These are phyloP conservation scores for Suillus occidentalis DNA, from an alignment of 768 basidiomycete genomes.

Conservation along the genomic window DNA sequence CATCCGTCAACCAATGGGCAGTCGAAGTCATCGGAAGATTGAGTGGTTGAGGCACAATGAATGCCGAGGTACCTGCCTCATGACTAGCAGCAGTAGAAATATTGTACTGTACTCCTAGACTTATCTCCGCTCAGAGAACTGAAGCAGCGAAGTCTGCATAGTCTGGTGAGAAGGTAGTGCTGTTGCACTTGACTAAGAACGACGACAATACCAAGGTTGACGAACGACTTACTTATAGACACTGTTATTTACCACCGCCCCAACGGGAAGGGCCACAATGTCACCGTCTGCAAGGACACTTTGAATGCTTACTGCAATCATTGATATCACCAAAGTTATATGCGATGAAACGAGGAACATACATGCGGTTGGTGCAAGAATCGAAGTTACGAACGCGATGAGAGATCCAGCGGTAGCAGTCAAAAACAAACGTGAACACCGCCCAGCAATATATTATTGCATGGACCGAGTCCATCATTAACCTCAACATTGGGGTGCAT, in stretches of 20 bases:
- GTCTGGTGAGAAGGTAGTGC: conserved; percentile 7
- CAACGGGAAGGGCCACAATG: conserved; percentile 24
- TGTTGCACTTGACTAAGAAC: conserved; percentile 8
- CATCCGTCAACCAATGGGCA: conserved; percentile 30
- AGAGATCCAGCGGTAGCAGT: conserved; percentile 19
- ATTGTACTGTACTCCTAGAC: conserved; percentile 24
- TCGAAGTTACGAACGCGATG: conserved; percentile 18
- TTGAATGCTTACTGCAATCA: conserved; percentile 20
- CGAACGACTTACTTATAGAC: conserved; percentile 23
- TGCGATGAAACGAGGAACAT: neutral
- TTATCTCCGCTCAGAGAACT: conserved; percentile 26
- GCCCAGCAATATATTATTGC: conserved; percentile 17
- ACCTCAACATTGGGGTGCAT: too few relatives aligned
- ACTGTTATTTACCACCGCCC: conserved; percentile 21
- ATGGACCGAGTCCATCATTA: conserved; percentile 10
- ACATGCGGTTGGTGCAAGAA: conserved; percentile 29
- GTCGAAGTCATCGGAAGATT: conserved; percentile 18
- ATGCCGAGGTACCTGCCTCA: conserved; percentile 17
- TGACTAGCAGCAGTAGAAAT: conserved; percentile 15
- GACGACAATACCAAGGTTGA: neutral
- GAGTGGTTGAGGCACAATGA: conserved; percentile 20
- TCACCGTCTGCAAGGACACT: conserved; percentile 24
- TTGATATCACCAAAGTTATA: neutral
- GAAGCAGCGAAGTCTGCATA: conserved; percentile 14
- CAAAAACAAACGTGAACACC: conserved; percentile 26